These are phyloP conservation scores for Stylonectria norvegica DNA, from an alignment of 2,329 filamentous ascomycete species.

Conservation along the genomic window DNA sequence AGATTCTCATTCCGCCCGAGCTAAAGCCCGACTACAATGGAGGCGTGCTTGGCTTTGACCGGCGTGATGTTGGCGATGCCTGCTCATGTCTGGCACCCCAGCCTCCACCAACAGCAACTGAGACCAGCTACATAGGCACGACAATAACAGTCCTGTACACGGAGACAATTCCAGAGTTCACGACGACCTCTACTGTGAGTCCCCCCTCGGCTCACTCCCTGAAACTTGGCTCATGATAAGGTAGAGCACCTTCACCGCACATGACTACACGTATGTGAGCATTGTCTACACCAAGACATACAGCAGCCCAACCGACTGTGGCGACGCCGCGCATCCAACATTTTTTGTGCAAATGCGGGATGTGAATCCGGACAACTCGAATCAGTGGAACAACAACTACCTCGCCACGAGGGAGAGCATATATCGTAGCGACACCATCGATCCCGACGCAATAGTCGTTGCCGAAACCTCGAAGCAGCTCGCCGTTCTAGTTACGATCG, in stretches of 20 bases:
- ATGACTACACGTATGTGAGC: not conserved
- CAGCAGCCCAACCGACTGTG: slow-evolving; percentile 5
- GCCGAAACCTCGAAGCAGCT: not conserved
- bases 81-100: slow-evolving; percentile 6
- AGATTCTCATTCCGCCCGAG: no score
- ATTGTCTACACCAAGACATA: slow-evolving; percentile 3
- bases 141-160: slow-evolving; percentile 1
- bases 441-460: not conserved
- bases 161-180: not conserved
- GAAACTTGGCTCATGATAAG: no score
- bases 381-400: slow-evolving; percentile 3
- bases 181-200: not conserved
- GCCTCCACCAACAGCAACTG: slow-evolving; percentile 2
- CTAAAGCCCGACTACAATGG: slow-evolving; percentile 2
- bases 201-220: not conserved
- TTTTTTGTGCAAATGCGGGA: slow-evolving; percentile 13
- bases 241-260: not conserved
- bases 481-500: not conserved
- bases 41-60: not conserved
- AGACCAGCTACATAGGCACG: not conserved
- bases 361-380: slow-evolving; percentile 1
- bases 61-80: slow-evolving; percentile 1
- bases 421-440: not conserved
- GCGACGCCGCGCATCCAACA: slow-evolving; percentile 4
- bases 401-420: not conserved